These are phyloP conservation scores for Tetrastigma voinierianum DNA, from an alignment of 164 flowering plant genomes.

Conservation along the genomic window DNA sequence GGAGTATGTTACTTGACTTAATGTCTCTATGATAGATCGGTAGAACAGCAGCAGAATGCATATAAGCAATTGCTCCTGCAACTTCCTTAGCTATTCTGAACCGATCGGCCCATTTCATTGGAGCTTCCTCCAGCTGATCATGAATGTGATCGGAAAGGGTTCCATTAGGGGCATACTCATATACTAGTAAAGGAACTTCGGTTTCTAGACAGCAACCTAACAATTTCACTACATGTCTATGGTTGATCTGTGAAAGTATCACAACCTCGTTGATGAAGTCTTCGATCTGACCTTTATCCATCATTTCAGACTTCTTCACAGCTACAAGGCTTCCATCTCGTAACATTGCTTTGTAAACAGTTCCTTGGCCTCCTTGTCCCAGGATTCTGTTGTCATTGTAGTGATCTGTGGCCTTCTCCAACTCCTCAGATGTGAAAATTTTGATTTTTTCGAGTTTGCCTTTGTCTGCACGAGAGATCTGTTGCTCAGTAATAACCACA, in stretches of 20 bases:
- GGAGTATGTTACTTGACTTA: constrained; percentile 14
- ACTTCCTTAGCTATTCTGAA: constrained; percentile 20
- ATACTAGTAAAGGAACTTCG: constrained; percentile 20
- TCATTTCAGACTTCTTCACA: constrained; percentile 15
- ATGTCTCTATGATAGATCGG: constrained; percentile 22
- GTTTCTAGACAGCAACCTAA: constrained; percentile 19
- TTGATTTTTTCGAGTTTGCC: neutral
- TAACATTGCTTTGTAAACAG: constrained; percentile 17
- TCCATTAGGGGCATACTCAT: constrained; percentile 23
- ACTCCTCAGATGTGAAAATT: neutral
- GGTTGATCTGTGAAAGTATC: constrained; percentile 21
- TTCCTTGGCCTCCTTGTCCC: constrained; percentile 16
- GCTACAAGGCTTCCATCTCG: constrained; percentile 19
- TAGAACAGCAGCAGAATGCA: constrained; percentile 10
- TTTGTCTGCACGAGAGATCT: constrained; percentile 1
- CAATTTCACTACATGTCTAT: constrained; percentile 16
- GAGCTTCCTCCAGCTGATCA: neutral
- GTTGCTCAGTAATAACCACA: constrained; percentile 3
- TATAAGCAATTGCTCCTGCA: constrained; percentile 6
- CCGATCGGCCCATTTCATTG: constrained; percentile 14
- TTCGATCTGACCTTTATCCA: constrained; percentile 6
- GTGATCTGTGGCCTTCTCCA: constrained; percentile 5
- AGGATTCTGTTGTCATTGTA: constrained; percentile 5
- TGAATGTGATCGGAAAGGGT: constrained; percentile 20
- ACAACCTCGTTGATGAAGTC: constrained; percentile 24